These are phyloP conservation scores for Trapa bicornis DNA, from an alignment of 345 rosid genomes.

Conservation along the genomic window DNA sequence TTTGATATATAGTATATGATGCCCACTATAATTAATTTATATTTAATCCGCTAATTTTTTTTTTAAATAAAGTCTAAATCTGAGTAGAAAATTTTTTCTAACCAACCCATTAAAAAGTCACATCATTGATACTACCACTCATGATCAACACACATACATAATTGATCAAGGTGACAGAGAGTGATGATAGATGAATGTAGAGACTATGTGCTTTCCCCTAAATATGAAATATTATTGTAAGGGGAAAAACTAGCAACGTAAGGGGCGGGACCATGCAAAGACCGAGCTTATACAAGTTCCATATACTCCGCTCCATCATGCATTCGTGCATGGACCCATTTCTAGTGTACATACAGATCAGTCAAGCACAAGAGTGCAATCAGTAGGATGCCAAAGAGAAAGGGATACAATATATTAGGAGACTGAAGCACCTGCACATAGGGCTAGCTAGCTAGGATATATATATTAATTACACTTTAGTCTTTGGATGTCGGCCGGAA, in stretches of 20 bases:
- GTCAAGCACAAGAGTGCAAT: neutral
- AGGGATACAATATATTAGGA: neutral
- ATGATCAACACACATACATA: too few species aligned
- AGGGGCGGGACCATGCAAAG: neutral
- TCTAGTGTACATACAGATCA: neutral
- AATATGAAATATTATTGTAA: too few species aligned
- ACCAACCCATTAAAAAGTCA: too few species aligned
- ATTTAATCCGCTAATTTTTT: too few species aligned
- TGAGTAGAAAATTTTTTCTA: too few species aligned
- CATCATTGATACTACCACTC: too few species aligned
- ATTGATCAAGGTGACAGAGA: too few species aligned
- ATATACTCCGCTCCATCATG: neutral
- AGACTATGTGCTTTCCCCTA: neutral
- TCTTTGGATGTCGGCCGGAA: neutral
- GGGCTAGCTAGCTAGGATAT: neutral
- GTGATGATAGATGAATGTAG: too few species aligned
- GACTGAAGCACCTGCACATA: neutral
- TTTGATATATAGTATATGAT: too few species aligned
- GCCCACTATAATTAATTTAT: too few species aligned
- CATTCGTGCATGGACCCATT: neutral
- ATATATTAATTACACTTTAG: neutral
- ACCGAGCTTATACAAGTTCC: too few species aligned
- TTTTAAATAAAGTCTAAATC: too few species aligned
- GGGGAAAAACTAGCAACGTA: neutral
- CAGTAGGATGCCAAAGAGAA: neutral